A percentile compares a stretch with the other conserved stretches of the same genome.
phyloP scores from a whole-genome alignment of 1,139 yeast species.

The Spathaspora sp. region DNA sequence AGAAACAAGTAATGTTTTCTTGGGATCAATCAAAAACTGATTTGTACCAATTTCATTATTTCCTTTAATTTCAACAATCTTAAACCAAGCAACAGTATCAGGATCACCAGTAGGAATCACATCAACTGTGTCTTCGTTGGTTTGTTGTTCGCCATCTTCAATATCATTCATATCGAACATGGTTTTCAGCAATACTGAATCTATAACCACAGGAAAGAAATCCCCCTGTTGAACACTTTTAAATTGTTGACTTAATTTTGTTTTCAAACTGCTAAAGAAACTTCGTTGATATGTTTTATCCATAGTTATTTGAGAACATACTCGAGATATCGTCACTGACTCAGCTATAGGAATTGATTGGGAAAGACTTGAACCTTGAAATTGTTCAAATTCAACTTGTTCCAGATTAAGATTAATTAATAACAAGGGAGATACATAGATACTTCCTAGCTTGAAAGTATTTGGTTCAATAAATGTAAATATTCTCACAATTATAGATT shows the following conservation, averaged over 20 bases:
- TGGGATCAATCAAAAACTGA: constrained; percentile 65
- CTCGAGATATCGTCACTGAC: constrained; percentile 59
- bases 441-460: constrained; percentile 31
- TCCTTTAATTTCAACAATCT: constrained; percentile 46
- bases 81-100: constrained; percentile 86
- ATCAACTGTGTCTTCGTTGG: constrained; percentile 16
- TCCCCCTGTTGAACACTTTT: constrained; percentile 66
- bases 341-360: constrained; percentile 37
- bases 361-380: constrained; percentile 17
- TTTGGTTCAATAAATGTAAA: constrained; percentile 69
- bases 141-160: constrained; percentile 17
- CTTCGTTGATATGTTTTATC: constrained; percentile 65
- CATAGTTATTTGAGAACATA: constrained; percentile 70
- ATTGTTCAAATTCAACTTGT: constrained; percentile 27
- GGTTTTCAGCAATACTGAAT: constrained; percentile 64
- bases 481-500: constrained; percentile 41
- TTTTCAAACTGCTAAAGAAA: constrained; percentile 61
- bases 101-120: constrained; percentile 61
- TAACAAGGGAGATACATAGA: constrained; percentile 69
- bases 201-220: constrained; percentile 74
- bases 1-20: constrained; percentile 65
- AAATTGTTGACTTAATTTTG: constrained; percentile 55
- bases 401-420: constrained; percentile 48
- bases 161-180: constrained; percentile 37
- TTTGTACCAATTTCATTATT: constrained; percentile 26